Evolutionary conservation across 1,284 basidiomycete species (phyloP).

Genomic region (Trametes pubescens): DNA sequence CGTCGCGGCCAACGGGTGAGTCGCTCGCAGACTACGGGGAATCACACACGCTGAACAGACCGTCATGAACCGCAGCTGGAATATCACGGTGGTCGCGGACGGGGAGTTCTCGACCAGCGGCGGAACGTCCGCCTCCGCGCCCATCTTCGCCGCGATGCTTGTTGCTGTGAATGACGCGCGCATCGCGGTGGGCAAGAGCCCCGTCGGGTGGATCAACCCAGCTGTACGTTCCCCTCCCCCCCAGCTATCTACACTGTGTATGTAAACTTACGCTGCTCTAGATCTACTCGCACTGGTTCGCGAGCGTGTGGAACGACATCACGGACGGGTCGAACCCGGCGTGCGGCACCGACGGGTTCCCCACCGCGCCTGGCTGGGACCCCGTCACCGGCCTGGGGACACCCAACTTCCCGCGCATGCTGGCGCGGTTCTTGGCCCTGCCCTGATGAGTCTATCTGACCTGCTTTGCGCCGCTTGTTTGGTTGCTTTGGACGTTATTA

Average conservation of each 20-base stretch:
- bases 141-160: slow-evolving; percentile 56
- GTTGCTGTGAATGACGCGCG: slow-evolving; percentile 69
- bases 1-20: slow-evolving; percentile 32
- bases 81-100: slow-evolving; percentile 48
- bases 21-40: neutral
- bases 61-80: slow-evolving; percentile 24
- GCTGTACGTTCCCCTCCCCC: slow-evolving; percentile 15
- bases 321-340: slow-evolving; percentile 39
- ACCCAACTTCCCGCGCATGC: slow-evolving; percentile 10
- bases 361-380: slow-evolving; percentile 46
- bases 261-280: slow-evolving; percentile 33
- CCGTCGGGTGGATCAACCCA: slow-evolving; percentile 69
- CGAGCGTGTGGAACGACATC: slow-evolving; percentile 53
- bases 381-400: slow-evolving; percentile 41
- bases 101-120: slow-evolving; percentile 37
- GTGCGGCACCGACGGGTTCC: slow-evolving; percentile 37
- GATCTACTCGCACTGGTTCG: slow-evolving; percentile 42
- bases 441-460: neutral
- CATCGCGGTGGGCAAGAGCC: slow-evolving; percentile 48
- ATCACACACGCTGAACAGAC: neutral
- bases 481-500: too few species aligned
- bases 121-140: slow-evolving; percentile 33
- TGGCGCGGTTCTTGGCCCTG: slow-evolving; percentile 8
- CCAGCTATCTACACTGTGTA: neutral
- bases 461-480: neutral